Base-by-base conservation (phyloP, 345 rosid genomes). In the Excoecaria agallocha region DNA sequence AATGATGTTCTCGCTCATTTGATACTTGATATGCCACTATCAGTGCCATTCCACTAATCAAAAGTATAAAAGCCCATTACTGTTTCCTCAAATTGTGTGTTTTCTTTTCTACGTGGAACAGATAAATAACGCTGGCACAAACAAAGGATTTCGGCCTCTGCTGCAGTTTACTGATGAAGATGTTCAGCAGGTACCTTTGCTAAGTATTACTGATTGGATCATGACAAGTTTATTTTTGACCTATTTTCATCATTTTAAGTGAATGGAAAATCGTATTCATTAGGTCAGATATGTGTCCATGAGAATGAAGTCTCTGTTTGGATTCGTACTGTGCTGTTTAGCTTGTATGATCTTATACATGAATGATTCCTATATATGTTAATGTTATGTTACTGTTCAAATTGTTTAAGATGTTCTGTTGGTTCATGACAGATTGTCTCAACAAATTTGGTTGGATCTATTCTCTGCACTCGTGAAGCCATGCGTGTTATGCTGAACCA, bases 121-220 rank as follows among this genome's bases (percentile, higher is more conserved):
- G 95, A 92, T 94, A 81, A 94, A 94, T 75, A 94, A 91, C 72
- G 97, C 97, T 48, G 98, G 97, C 80, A 88, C 93, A 20, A 94
- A 91, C 76, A 94, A 94, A 85, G 98, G 98, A 13, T 94, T 94
- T 62, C 87, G 94, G 80, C 98, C 97, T 0, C 48, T 92, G 84
- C 85, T 92, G 54, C 91, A 94, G 81, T 94, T 94, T 77, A 84
- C 86, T 3, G 91, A 94, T 84, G 97, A 87, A 76, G 98, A 94
- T 78, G 87, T 94, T 75, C 84, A 77, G 46, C 98, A 94, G 89
- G 97, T 94, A 79, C 22, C 17, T 59, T 17, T 11, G 35, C 57
- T 62, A 22, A 72, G 50, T 4, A 19, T 19, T 9, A 46, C 10
- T 38, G 54, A 11, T 41, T 20, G 63, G 43, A 11, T 41, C 9